These are phyloP conservation scores for Gastrolobium villosum DNA, from an alignment of 306 rosid species.

Conservation along the genomic window DNA sequence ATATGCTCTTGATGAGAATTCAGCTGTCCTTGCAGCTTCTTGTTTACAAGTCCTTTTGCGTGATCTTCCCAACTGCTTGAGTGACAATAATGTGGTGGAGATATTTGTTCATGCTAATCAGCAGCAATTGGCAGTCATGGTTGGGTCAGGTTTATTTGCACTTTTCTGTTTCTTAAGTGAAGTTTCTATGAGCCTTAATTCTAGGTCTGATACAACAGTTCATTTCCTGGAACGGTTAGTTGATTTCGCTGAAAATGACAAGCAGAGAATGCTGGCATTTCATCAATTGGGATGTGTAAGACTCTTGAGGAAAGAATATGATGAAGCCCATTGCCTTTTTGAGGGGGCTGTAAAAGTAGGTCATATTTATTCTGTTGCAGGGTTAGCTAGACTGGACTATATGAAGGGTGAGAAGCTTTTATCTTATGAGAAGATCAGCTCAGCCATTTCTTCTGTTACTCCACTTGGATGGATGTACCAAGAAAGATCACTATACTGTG, in stretches of 20 bases:
- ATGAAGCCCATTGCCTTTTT: slow-evolving; percentile 71
- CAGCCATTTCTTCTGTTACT: slow-evolving; percentile 62
- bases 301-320: slow-evolving; percentile 81
- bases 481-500: slow-evolving; percentile 88
- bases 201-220: slow-evolving; percentile 74
- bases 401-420: slow-evolving; percentile 70
- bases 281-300: slow-evolving; percentile 85
- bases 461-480: slow-evolving; percentile 94
- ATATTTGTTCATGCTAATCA: slow-evolving; percentile 70
- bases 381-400: slow-evolving; percentile 77
- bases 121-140: slow-evolving; percentile 73
- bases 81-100: slow-evolving; percentile 69
- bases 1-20: slow-evolving; percentile 77
- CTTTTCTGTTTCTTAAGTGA: slow-evolving; percentile 88
- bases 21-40: slow-evolving; percentile 77
- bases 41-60: slow-evolving; percentile 84
- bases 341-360: slow-evolving; percentile 83
- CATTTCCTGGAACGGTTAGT: slow-evolving; percentile 74
- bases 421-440: slow-evolving; percentile 78
- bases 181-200: slow-evolving; percentile 76
- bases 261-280: slow-evolving; percentile 72
- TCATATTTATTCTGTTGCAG: slow-evolving; percentile 82
- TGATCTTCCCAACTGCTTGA: slow-evolving; percentile 77
- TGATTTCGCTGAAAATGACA: slow-evolving; percentile 74
- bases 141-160: slow-evolving; percentile 76